phyloP scores from a whole-genome alignment of 331 rosid species.

The Spiraea crenata region DNA sequence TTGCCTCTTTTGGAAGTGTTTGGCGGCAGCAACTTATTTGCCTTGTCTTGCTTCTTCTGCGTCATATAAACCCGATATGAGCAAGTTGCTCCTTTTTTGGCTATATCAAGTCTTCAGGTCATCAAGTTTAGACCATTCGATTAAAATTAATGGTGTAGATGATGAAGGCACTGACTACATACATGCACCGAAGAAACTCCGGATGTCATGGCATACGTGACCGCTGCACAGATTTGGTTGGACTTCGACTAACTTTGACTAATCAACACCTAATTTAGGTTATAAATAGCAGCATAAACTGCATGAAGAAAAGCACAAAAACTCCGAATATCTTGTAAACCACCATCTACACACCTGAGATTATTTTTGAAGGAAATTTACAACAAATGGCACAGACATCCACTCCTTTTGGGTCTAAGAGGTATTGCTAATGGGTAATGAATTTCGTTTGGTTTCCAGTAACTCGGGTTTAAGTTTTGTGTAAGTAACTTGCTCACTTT shows the following conservation, averaged over 20 bases:
- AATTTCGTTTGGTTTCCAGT: too few relatives aligned
- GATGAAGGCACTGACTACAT: too few relatives aligned
- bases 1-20: too few relatives aligned
- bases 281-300: not conserved
- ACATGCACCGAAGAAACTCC: too few relatives aligned
- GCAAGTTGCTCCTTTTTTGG: too few relatives aligned
- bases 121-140: too few relatives aligned
- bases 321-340: not conserved
- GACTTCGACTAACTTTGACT: not conserved
- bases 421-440: not conserved
- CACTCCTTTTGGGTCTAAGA: not conserved
- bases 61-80: too few relatives aligned
- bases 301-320: not conserved
- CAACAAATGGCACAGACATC: slow-evolving; percentile 1
- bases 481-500: not conserved
- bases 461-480: too few relatives aligned
- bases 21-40: too few relatives aligned
- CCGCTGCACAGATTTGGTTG: not conserved
- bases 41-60: too few relatives aligned
- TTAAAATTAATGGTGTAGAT: too few relatives aligned
- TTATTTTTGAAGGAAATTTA: not conserved
- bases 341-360: not conserved
- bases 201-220: not conserved
- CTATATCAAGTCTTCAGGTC: too few relatives aligned
- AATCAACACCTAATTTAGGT: not conserved